phyloP scores from a whole-genome alignment of 257 asterid species.

The Avicennia marina region DNA sequence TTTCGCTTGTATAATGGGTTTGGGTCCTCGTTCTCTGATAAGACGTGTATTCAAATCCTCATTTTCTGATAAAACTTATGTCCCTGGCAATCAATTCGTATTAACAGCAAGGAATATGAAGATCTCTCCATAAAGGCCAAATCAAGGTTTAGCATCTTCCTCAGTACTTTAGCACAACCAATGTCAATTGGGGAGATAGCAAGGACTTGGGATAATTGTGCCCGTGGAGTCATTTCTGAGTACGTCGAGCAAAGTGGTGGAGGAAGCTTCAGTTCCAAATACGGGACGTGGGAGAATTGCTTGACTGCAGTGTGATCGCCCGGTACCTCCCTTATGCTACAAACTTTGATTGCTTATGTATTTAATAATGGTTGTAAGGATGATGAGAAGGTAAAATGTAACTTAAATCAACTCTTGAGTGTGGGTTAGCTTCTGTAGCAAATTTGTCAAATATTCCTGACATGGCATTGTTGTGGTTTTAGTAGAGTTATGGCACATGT shows the following conservation, averaged over 20 bases:
- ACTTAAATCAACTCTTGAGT: too few relatives aligned
- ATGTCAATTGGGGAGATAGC: constrained; percentile 77
- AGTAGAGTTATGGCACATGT: too few relatives aligned
- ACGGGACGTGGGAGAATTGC: constrained; percentile 81
- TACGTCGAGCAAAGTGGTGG: constrained; percentile 76
- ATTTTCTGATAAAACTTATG: not conserved
- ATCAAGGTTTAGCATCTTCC: constrained; percentile 68
- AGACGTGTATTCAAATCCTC: too few relatives aligned
- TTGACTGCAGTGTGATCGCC: constrained; percentile 41
- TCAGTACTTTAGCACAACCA: constrained; percentile 64
- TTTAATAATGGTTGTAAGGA: too few relatives aligned
- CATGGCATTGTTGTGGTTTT: too few relatives aligned
- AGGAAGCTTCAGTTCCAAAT: constrained; percentile 82
- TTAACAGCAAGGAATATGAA: constrained; percentile 68
- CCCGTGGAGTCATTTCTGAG: constrained; percentile 63
- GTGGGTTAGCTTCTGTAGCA: too few relatives aligned
- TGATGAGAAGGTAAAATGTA: too few relatives aligned
- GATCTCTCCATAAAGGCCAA: constrained; percentile 67
- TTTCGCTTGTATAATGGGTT: too few relatives aligned
- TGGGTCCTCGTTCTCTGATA: too few relatives aligned
- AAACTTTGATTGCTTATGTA: too few relatives aligned
- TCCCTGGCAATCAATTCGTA: not conserved
- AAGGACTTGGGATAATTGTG: constrained; percentile 75
- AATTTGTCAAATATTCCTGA: too few relatives aligned
- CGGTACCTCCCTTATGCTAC: not conserved